These are phyloP conservation scores for Cutaneotrichosporon arboriforme DNA, from an alignment of 1,284 basidiomycete species.

Conservation along the genomic window DNA sequence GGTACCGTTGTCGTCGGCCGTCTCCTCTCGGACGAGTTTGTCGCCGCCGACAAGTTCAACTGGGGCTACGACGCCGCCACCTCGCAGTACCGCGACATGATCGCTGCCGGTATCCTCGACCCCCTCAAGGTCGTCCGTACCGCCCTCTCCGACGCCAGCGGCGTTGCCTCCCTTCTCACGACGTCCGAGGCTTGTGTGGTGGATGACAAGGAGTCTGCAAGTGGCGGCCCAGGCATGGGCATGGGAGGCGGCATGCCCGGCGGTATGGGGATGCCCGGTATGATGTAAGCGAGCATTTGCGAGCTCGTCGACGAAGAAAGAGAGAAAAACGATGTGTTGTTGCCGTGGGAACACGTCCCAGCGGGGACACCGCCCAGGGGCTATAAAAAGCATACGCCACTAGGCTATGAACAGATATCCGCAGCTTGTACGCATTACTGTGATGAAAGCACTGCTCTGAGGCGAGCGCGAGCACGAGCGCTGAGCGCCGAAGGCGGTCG, in stretches of 20 bases:
- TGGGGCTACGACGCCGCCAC: conserved; percentile 88
- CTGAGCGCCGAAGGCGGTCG: too few species aligned
- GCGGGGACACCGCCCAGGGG: too few species aligned
- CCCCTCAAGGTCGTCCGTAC: conserved; percentile 89
- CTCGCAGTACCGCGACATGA: conserved; percentile 92
- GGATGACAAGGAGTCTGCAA: conserved; percentile 56
- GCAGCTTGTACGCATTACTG: too few species aligned
- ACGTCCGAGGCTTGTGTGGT: conserved; percentile 92
- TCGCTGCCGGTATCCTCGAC: conserved; percentile 88
- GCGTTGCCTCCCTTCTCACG: conserved; percentile 83
- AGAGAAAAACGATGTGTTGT: too few species aligned
- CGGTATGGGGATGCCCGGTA: conserved; percentile 50
- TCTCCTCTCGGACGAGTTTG: conserved; percentile 53
- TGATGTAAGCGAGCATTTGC: neutral
- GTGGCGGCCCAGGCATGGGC: conserved; percentile 46
- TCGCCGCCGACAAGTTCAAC: conserved; percentile 57
- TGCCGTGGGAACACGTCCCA: too few species aligned
- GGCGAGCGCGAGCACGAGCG: too few species aligned
- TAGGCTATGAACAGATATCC: too few species aligned
- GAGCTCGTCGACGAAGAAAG: too few species aligned
- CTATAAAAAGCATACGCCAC: too few species aligned
- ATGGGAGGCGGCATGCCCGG: conserved; percentile 54
- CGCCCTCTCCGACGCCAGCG: conserved; percentile 75
- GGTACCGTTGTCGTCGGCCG: conserved; percentile 87
- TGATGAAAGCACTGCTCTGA: too few species aligned